Evolutionary conservation across 176 grass and related monocot genomes (phyloP).

Genomic region (Bothriochloa decipiens): DNA sequence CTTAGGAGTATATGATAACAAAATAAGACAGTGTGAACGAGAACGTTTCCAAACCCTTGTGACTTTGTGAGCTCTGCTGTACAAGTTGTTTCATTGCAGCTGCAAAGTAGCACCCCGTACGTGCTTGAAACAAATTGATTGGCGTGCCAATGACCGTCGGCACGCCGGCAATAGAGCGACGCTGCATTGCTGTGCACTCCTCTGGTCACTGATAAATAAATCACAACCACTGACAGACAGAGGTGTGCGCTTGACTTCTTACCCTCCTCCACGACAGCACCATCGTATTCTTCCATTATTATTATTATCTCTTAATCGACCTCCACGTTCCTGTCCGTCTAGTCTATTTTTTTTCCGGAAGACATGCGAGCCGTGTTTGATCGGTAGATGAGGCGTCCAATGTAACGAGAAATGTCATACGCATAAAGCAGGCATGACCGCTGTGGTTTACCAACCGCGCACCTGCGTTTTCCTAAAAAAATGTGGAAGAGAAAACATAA

Average conservation of each 20-base stretch:
- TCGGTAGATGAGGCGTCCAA: constrained; percentile 28
- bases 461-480: not conserved
- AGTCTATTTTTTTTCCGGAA: not conserved
- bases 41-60: not conserved
- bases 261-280: not conserved
- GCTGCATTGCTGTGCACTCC: not conserved
- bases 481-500: not conserved
- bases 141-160: not conserved
- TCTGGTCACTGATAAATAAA: not conserved
- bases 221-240: not conserved
- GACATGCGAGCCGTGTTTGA: not conserved
- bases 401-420: not conserved
- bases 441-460: constrained; percentile 7
- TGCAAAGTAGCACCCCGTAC: not conserved
- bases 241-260: not conserved
- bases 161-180: not conserved
- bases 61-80: not conserved
- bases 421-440: not conserved
- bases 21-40: too few species aligned
- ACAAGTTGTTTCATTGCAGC: not conserved
- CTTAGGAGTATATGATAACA: too few species aligned
- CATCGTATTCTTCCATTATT: constrained; percentile 4
- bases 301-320: not conserved
- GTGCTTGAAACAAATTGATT: not conserved
- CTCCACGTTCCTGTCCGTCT: not conserved